Percentiles rank a stretch among this genome's conserved stretches.
Conservation (phyloP, 225 moss, liverwort and hornwort species). For the Polytrichum formosum region DNA sequence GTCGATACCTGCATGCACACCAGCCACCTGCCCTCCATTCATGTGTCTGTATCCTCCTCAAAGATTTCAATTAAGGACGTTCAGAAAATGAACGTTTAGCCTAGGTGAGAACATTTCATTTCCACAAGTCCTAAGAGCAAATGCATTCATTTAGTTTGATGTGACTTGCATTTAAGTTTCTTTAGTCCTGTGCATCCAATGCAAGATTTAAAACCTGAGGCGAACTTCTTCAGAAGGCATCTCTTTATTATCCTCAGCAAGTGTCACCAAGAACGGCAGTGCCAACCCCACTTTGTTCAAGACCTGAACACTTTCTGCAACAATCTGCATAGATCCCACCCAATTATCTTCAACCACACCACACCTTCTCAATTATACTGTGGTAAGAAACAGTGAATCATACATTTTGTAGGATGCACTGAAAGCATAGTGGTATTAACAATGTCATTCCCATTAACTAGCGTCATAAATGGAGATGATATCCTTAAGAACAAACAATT, state of each 20-base stretch:
- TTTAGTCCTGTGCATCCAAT: background rate
- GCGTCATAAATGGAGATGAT: too few relatives aligned
- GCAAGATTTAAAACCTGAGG: constrained; percentile 58
- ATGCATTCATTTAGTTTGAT: too few relatives aligned
- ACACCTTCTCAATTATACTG: too few relatives aligned
- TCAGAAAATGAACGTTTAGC: too few relatives aligned
- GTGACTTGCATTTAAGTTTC: too few relatives aligned
- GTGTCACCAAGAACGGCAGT: constrained; percentile 91
- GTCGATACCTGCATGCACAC: constrained; percentile 84
- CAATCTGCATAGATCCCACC: constrained; percentile 43
- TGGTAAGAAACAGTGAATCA: too few relatives aligned
- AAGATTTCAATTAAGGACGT: constrained; percentile 2
- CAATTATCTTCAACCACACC: background rate
- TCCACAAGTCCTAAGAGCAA: too few relatives aligned
- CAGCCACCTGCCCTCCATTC: constrained; percentile 60
- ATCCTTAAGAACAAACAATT: background rate
- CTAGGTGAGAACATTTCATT: too few relatives aligned
- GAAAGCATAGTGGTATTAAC: background rate
- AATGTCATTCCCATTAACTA: too few relatives aligned
- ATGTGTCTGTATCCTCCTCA: constrained; percentile 55
- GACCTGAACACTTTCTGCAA: constrained; percentile 76
- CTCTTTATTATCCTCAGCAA: constrained; percentile 78
- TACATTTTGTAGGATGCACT: background rate
- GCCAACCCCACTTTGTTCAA: constrained; percentile 89
- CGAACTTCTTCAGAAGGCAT: constrained; percentile 91